Evolutionary conservation across 768 basidiomycete species (phyloP).

Genomic region (Phylloporus sp.): DNA sequence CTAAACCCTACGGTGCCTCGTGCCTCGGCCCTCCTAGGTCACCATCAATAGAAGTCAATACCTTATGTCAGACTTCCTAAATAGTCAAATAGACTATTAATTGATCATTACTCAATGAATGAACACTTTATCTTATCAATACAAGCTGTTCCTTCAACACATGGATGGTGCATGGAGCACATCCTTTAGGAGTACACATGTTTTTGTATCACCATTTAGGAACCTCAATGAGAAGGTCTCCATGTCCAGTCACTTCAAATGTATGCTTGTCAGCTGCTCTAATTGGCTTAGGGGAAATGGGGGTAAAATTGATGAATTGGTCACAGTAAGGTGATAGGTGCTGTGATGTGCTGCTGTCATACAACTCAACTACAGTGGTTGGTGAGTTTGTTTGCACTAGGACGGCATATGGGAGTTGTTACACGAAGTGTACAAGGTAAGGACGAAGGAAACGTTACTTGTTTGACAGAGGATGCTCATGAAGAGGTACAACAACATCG

Average conservation of each 20-base stretch:
- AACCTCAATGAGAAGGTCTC: background rate
- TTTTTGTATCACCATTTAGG: background rate
- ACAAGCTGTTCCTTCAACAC: too few species aligned
- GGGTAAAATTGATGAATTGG: background rate
- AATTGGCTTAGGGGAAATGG: background rate
- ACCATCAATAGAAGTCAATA: too few species aligned
- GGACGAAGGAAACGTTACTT: too few species aligned
- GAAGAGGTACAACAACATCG: too few species aligned
- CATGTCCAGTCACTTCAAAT: background rate
- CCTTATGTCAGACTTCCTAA: too few species aligned
- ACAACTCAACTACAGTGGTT: background rate
- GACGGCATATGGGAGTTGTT: background rate
- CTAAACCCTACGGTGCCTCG: too few species aligned
- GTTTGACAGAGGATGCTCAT: too few species aligned
- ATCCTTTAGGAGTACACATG: background rate
- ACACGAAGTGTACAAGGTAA: too few species aligned
- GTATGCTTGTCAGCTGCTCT: background rate
- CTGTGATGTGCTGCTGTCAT: background rate
- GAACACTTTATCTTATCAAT: too few species aligned
- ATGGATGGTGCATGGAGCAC: slow-evolving; percentile 19
- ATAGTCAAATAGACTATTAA: too few species aligned
- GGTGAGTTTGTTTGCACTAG: background rate
- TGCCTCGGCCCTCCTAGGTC: too few species aligned
- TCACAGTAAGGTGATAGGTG: slow-evolving; percentile 4
- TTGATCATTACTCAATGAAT: too few species aligned